Conservation (phyloP, 2,329 filamentous ascomycete genomes). For the Aspergillus sp. region DNA sequence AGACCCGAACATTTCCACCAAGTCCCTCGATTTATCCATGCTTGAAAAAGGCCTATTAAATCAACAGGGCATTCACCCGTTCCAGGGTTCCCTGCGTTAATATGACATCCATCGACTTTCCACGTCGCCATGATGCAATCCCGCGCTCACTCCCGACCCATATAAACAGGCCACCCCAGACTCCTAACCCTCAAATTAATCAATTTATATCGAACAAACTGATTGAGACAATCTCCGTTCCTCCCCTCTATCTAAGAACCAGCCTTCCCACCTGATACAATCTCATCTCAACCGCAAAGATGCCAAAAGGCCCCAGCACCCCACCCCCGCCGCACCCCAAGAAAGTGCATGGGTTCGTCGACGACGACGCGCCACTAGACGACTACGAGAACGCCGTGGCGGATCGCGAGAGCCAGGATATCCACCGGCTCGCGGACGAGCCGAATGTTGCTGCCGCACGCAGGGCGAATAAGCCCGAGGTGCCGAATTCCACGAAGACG, state of each 20-base stretch:
- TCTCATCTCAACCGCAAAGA: background rate
- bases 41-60: too few species aligned
- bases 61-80: background rate
- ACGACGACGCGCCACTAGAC: constrained; percentile 24
- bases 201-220: too few species aligned
- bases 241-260: background rate
- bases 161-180: background rate
- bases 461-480: constrained; percentile 1
- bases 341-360: constrained; percentile 16
- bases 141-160: background rate
- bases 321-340: constrained; percentile 1
- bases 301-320: constrained; percentile 7
- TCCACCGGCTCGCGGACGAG: constrained; percentile 3
- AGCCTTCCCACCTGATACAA: background rate
- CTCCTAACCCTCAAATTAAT: too few species aligned
- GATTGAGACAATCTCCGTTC: too few species aligned
- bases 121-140: background rate
- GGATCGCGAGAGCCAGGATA: constrained; percentile 2
- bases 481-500: background rate
- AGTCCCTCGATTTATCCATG: too few species aligned
- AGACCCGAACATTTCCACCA: too few species aligned
- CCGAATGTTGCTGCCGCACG: constrained; percentile 11
- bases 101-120: background rate
- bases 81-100: background rate
- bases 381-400: constrained; percentile 19